Evolutionary conservation across 768 basidiomycete species (phyloP).

Genomic region (Phylloporus sp.): DNA sequence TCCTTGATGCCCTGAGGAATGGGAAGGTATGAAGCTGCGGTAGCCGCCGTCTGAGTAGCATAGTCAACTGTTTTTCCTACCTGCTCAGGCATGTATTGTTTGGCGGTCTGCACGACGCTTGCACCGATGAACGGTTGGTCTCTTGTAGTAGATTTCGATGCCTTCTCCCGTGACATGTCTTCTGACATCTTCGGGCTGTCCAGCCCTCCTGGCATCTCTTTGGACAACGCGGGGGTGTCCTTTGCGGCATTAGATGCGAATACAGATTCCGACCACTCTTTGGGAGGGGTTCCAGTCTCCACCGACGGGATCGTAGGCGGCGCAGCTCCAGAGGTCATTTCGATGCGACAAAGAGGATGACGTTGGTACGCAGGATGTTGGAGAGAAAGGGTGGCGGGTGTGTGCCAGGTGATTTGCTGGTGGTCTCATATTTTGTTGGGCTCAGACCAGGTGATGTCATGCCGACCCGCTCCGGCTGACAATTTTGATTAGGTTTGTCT

Average conservation of each 20-base stretch:
- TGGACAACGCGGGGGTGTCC: slow-evolving; percentile 3
- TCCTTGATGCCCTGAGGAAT: background rate
- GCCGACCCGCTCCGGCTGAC: slow-evolving; percentile 15
- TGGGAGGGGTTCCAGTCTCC: slow-evolving; percentile 16
- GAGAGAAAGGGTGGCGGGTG: background rate
- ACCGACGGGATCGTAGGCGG: slow-evolving; percentile 17
- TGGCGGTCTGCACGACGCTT: background rate
- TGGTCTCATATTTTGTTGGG: background rate
- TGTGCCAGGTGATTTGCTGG: background rate
- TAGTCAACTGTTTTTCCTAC: background rate
- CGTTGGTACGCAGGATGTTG: background rate
- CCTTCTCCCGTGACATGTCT: background rate
- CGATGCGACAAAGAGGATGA: background rate
- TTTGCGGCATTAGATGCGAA: slow-evolving; percentile 6
- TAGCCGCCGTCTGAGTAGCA: background rate
- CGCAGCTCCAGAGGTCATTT: slow-evolving; percentile 9
- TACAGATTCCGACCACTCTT: slow-evolving; percentile 17
- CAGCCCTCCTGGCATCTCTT: background rate
- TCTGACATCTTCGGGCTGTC: background rate
- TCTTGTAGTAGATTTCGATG: background rate
- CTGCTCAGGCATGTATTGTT: background rate
- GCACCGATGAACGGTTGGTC: background rate
- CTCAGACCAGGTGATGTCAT: slow-evolving; percentile 26
- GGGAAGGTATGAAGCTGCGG: slow-evolving; percentile 4
- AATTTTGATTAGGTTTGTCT: background rate